Evolutionary conservation across 495 filamentous ascomycete genomes (phyloP), one percentile per base, ranked within the genome.

Genomic region (Ascobolus immersus): DNA sequence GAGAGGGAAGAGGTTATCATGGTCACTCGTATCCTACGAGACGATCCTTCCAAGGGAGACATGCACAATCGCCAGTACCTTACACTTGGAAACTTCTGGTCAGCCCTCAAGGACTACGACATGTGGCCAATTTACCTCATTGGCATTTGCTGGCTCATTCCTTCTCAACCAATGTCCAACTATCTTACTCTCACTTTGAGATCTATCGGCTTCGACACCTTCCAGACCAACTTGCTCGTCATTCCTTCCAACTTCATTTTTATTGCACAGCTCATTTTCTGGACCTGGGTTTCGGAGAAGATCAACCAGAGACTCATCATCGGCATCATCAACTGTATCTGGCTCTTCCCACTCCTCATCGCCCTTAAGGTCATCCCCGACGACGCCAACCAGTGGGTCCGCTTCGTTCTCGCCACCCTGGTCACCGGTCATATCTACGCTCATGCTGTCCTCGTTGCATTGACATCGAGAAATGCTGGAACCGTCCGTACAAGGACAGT

Each of bases 101-200:
- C 61, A 12, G 56, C 60, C 2, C 38, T 77, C 2, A 61, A 49
- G 17, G 74, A 79, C 45, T 77, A 65, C 29, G 67, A 81, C 34
- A 55, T 81, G 47, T 79, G 71, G 69, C 65, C 68, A 0, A 59
- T 77, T 18, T 79, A 77, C 41, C 40, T 71, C 13, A 42, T 75
- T 4, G 70, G 73, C 7, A 31, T 79, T 3, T 52, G 55, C 0
- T 67, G 56, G 44, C 47, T 56, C 31, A 67, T 73, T 12, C 68
- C 72, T 1, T 48, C 50, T 11, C 52, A 53, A 0, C 62, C 69
- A 0, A 53, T 58, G 4, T 55, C 48, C 3, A 52, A 48, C 8
- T 80, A 79, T 37, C 54, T 79, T 30, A 74, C 70, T 0, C 49
- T 78, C 2, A 60, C 61, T 8, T 50, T 77, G 5, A 56, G 60